These are phyloP conservation scores for Zygoascus meyerae DNA, from an alignment of 1,139 yeast species.

Conservation along the genomic window DNA sequence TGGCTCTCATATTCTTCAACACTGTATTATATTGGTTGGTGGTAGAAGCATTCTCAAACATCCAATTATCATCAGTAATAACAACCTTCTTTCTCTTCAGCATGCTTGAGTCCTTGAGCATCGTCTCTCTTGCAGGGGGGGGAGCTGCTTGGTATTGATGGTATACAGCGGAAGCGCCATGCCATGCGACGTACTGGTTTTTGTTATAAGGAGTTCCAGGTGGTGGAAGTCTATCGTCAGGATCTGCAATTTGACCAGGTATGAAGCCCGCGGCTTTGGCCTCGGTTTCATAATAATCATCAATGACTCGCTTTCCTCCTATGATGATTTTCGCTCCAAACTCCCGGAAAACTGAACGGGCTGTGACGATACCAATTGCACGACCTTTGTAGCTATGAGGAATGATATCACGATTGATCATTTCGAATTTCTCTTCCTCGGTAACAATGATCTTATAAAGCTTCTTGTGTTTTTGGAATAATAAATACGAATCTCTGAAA, in stretches of 20 bases:
- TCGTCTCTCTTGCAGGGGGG: constrained; percentile 25
- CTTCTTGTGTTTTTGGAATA: constrained; percentile 77
- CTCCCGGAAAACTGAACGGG: constrained; percentile 82
- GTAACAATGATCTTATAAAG: constrained; percentile 69
- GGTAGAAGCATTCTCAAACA: constrained; percentile 75
- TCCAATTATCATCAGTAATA: constrained; percentile 73
- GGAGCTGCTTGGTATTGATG: constrained; percentile 37
- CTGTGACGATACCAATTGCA: constrained; percentile 83
- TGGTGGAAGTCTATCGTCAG: constrained; percentile 48
- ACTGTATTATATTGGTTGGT: constrained; percentile 64
- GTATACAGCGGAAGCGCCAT: constrained; percentile 42
- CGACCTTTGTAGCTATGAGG: constrained; percentile 92
- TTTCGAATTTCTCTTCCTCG: constrained; percentile 74
- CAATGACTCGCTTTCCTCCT: constrained; percentile 75
- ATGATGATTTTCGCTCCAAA: constrained; percentile 82
- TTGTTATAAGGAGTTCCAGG: constrained; percentile 41
- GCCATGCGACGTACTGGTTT: constrained; percentile 50
- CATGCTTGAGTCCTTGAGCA: constrained; percentile 18
- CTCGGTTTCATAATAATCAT: constrained; percentile 82
- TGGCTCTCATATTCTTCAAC: constrained; percentile 54
- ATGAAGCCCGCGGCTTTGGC: constrained; percentile 66
- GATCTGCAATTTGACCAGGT: constrained; percentile 80
- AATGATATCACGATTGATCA: constrained; percentile 73
- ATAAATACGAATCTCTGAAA: constrained; percentile 83
- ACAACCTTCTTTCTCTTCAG: constrained; percentile 33